A percentile compares a stretch with the other conserved stretches of the same genome.
Evolutionary conservation across 148 eudicot genomes (phyloP).

Genomic region (Cornus controversa): DNA sequence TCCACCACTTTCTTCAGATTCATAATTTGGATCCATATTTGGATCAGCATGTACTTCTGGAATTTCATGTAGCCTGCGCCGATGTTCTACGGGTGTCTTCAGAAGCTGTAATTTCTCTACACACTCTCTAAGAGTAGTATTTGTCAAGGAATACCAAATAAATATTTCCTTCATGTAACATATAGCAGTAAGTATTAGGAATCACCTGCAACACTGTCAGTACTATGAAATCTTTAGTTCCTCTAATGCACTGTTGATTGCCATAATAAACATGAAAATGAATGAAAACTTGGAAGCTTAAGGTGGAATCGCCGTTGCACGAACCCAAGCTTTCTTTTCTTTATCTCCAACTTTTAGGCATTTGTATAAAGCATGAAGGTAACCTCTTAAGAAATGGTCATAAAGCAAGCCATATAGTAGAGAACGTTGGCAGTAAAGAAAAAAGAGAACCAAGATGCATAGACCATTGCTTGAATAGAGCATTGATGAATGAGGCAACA

Average conservation of each 20-base stretch:
- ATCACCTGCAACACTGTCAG: not conserved
- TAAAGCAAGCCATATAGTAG: too few species aligned
- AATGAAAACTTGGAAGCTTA: not conserved
- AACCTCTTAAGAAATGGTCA: not conserved
- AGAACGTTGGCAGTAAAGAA: not conserved
- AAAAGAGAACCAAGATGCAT: not conserved
- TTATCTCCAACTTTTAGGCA: not conserved
- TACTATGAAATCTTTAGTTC: not conserved
- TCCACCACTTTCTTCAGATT: conserved; percentile 74
- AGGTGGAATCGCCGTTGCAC: not conserved
- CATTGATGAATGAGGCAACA: not conserved
- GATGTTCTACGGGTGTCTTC: conserved; percentile 76
- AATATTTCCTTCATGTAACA: not conserved
- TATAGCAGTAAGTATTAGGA: not conserved
- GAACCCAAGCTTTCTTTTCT: conserved; percentile 10
- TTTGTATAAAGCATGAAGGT: not conserved
- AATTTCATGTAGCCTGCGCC: conserved; percentile 58
- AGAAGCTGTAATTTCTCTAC: conserved; percentile 77
- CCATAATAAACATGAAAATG: not conserved
- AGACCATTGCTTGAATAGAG: not conserved
- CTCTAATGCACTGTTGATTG: not conserved
- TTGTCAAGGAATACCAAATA: conserved; percentile 60
- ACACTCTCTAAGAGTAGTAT: conserved; percentile 76
- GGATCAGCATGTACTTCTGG: conserved; percentile 89
- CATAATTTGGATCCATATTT: conserved; percentile 78